These are phyloP conservation scores for Phytophthora sp. DNA, from an alignment of 352 stramenopile species.

Conservation along the genomic window DNA sequence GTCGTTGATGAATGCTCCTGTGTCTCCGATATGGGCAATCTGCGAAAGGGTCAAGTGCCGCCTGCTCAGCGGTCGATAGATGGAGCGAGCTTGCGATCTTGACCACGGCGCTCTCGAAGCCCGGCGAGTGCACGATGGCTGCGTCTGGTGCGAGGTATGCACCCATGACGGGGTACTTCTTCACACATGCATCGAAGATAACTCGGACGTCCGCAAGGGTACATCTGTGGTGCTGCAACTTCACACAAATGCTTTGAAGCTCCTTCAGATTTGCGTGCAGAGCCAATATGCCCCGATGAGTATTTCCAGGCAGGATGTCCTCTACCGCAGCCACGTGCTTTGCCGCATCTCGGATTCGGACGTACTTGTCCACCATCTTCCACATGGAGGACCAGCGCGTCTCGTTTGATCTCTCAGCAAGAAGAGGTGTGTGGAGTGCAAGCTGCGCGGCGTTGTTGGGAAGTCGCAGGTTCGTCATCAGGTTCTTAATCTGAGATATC, in stretches of 20 bases:
- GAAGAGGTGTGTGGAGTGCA: neutral
- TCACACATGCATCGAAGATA: conserved; percentile 19
- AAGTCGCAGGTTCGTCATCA: neutral
- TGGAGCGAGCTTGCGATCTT: conserved; percentile 17
- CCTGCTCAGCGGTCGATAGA: neutral
- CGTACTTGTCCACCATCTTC: neutral
- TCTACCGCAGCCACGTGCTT: neutral
- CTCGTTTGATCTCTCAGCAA: neutral
- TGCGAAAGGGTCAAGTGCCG: neutral
- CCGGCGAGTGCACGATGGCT: conserved; percentile 17
- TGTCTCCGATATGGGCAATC: no score
- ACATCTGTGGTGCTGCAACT: conserved; percentile 21
- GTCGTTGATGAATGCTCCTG: no score
- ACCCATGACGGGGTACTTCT: no score
- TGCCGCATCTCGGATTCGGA: neutral
- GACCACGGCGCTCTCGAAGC: conserved; percentile 16
- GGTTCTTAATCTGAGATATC: neutral
- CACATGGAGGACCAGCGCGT: neutral
- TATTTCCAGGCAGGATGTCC: neutral
- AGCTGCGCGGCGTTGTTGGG: neutral
- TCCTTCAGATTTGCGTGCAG: conserved; percentile 28
- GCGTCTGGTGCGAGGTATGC: conserved; percentile 7
- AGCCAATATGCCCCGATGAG: neutral
- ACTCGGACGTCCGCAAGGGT: conserved; percentile 10
- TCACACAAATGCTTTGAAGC: conserved; percentile 27